These are phyloP conservation scores for Fagus sylvatica DNA, from an alignment of 306 rosid genomes.

Conservation along the genomic window DNA sequence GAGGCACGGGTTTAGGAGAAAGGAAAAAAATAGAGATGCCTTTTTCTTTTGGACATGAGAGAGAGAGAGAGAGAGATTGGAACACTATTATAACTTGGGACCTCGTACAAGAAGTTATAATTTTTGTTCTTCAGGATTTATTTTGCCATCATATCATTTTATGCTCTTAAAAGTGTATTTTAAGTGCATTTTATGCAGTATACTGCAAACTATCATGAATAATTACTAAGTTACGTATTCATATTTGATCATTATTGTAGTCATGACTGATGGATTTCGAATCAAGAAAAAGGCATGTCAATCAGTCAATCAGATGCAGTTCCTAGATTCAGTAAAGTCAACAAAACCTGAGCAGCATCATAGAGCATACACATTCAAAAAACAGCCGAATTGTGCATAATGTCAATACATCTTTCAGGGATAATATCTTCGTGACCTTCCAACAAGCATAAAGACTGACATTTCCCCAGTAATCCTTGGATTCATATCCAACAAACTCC, in stretches of 20 bases:
- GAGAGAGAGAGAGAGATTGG: background rate
- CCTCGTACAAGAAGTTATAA: background rate
- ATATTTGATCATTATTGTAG: background rate
- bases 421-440: background rate
- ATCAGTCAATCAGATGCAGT: background rate
- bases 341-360: background rate
- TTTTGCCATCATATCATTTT: background rate
- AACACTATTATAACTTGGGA: background rate
- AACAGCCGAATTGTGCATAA: background rate
- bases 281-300: background rate
- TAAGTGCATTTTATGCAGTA: background rate
- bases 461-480: background rate
- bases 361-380: background rate
- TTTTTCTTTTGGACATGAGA: background rate
- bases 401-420: background rate
- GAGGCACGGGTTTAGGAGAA: background rate
- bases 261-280: background rate
- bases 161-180: background rate
- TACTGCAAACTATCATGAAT: background rate
- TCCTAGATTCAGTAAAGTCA: background rate
- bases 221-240: background rate
- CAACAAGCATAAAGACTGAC: background rate
- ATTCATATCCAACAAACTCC: background rate
- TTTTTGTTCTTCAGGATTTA: background rate
- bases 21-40: background rate